phyloP scores from a whole-genome alignment of 2,329 filamentous ascomycete genomes.

The Fusarium proliferatum region DNA sequence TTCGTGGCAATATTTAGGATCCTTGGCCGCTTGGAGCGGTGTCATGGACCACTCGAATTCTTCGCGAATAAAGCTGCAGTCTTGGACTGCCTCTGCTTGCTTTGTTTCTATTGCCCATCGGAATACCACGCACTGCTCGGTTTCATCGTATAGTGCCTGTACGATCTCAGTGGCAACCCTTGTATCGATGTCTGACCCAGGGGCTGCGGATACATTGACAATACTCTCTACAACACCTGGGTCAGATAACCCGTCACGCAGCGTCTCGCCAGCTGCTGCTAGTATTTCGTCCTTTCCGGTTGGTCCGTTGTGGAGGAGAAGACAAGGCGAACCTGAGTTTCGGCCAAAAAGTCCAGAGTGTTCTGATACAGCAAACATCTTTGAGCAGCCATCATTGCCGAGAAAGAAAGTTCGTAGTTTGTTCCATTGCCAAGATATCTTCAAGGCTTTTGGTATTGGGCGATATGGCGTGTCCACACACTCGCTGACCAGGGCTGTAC shows the following conservation, averaged over 20 bases:
- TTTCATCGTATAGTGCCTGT: slow-evolving; percentile 24
- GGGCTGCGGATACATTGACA: slow-evolving; percentile 28
- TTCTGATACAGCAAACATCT: slow-evolving; percentile 35
- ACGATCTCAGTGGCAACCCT: slow-evolving; percentile 32
- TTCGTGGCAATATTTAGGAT: slow-evolving; percentile 31
- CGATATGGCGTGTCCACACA: slow-evolving; percentile 27
- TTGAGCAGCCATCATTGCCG: slow-evolving; percentile 24
- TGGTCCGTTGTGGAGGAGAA: slow-evolving; percentile 31
- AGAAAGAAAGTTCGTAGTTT: slow-evolving; percentile 34
- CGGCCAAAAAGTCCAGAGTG: slow-evolving; percentile 31
- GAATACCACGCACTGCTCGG: slow-evolving; percentile 25
- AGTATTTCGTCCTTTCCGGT: slow-evolving; percentile 30
- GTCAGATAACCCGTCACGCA: slow-evolving; percentile 22
- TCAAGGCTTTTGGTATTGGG: slow-evolving; percentile 19
- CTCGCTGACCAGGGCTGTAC: slow-evolving; percentile 35
- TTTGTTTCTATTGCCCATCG: slow-evolving; percentile 33
- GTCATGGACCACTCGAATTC: slow-evolving; percentile 36
- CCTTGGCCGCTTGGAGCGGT: slow-evolving; percentile 14
- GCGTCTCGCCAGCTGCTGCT: slow-evolving; percentile 28
- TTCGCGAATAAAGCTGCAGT: slow-evolving; percentile 20
- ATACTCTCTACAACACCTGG: slow-evolving; percentile 27
- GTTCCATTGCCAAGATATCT: slow-evolving; percentile 38
- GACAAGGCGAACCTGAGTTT: slow-evolving; percentile 21
- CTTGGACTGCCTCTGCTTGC: slow-evolving; percentile 11
- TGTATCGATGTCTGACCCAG: slow-evolving; percentile 16